Conservation (phyloP, 345 rosid species). For the Dipteronia dyeriana region DNA sequence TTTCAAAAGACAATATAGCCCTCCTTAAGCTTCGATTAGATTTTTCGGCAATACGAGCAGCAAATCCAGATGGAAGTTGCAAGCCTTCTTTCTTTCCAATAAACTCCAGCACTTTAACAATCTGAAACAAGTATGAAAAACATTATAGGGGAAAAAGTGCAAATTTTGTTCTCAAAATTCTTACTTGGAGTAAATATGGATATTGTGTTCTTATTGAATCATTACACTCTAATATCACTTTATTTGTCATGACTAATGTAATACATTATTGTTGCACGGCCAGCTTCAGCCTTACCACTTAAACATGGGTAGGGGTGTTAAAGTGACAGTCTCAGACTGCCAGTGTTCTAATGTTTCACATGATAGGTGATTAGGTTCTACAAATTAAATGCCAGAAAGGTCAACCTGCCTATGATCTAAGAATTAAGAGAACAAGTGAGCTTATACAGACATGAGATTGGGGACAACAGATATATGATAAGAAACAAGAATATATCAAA, state of each 20-base stretch:
- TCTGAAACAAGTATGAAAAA: slow-evolving; percentile 42
- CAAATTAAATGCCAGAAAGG: background rate
- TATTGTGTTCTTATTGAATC: background rate
- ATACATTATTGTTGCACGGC: background rate
- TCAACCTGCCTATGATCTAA: background rate
- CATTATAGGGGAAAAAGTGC: background rate
- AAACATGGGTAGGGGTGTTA: background rate
- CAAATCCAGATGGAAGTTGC: slow-evolving; percentile 82
- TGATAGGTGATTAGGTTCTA: background rate
- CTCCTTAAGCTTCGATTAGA: slow-evolving; percentile 85
- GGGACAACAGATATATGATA: background rate
- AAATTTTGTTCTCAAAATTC: background rate
- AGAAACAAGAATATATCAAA: background rate
- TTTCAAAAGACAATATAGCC: slow-evolving; percentile 83
- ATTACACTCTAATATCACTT: background rate
- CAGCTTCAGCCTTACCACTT: background rate
- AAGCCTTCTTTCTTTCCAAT: slow-evolving; percentile 83
- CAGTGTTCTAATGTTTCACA: background rate
- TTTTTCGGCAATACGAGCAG: slow-evolving; percentile 79
- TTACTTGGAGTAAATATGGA: background rate
- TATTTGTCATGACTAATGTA: background rate
- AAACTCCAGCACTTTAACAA: slow-evolving; percentile 75
- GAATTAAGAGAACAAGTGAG: background rate
- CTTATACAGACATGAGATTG: background rate
- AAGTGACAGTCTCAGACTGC: background rate